Evolutionary conservation across 805 yeast species (phyloP).

Genomic region (Saturnispora hagleri): DNA sequence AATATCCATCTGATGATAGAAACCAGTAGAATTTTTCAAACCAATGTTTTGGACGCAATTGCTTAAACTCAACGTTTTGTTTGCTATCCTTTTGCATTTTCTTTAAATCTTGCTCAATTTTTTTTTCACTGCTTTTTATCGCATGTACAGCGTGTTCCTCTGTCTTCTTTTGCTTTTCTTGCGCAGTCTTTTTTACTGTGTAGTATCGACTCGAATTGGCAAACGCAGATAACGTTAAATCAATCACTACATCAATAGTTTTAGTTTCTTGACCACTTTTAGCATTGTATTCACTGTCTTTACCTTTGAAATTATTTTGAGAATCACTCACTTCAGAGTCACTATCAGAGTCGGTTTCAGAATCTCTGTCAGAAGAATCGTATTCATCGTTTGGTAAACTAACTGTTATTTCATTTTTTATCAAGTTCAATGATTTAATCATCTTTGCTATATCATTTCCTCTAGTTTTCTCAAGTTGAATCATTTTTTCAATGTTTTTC

Average conservation of each 20-base stretch:
- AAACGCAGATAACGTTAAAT: constrained; percentile 64
- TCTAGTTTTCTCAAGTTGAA: constrained; percentile 57
- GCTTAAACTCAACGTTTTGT: constrained; percentile 39
- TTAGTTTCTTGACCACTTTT: constrained; percentile 12
- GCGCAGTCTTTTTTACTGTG: constrained; percentile 65
- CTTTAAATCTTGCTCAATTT: constrained; percentile 63
- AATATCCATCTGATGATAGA: constrained; percentile 78
- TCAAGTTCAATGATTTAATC: constrained; percentile 64
- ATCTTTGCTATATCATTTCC: constrained; percentile 54
- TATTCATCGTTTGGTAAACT: constrained; percentile 37
- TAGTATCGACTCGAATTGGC: constrained; percentile 84
- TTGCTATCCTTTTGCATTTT: constrained; percentile 51
- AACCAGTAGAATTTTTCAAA: constrained; percentile 96
- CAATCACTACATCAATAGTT: constrained; percentile 49
- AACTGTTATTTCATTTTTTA: constrained; percentile 56
- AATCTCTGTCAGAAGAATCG: constrained; percentile 26
- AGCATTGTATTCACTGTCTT: not conserved
- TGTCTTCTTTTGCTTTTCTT: constrained; percentile 70
- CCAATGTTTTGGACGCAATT: constrained; percentile 69
- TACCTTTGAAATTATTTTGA: constrained; percentile 25
- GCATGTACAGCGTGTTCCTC: constrained; percentile 71
- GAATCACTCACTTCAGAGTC: constrained; percentile 25
- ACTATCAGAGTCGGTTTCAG: constrained; percentile 30
- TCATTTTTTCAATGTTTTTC: constrained; percentile 74
- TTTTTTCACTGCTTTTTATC: constrained; percentile 70